phyloP scores from a whole-genome alignment of 2,329 filamentous ascomycete species.

The Colletotrichum ledebouriae region DNA sequence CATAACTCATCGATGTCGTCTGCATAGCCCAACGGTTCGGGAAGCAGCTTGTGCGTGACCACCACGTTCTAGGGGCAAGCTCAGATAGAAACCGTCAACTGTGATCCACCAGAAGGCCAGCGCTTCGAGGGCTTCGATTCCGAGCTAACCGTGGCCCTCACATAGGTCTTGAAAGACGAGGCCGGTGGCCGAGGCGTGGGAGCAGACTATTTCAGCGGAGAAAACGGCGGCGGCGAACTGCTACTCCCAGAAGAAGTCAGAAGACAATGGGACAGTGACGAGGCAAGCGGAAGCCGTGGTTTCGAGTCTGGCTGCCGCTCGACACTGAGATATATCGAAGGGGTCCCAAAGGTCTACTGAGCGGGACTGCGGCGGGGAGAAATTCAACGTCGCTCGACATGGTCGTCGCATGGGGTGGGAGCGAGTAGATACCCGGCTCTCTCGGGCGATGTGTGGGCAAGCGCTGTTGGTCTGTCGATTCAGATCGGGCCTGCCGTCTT shows the following conservation, averaged over 20 bases:
- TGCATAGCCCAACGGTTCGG: neutral
- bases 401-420: neutral
- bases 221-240: too few relatives aligned
- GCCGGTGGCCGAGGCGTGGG: too few relatives aligned
- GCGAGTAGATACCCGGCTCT: neutral
- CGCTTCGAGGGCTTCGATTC: neutral
- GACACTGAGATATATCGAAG: neutral
- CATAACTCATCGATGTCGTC: neutral
- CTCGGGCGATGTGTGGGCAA: neutral
- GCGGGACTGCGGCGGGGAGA: neutral
- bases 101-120: neutral
- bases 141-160: neutral
- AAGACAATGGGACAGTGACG: too few relatives aligned
- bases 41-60: constrained; percentile 1
- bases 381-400: too few relatives aligned
- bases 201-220: too few relatives aligned
- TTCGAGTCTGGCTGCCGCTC: neutral
- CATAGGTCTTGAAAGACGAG: neutral
- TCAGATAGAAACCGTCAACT: neutral
- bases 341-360: neutral
- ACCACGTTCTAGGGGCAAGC: neutral
- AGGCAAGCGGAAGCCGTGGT: too few relatives aligned
- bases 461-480: neutral
- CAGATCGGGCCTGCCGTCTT: neutral
- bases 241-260: too few relatives aligned